Evolutionary conservation across 352 stramenopile genomes (phyloP), one percentile per base, ranked within the genome.

Genomic region (Globisporangium nunn): DNA sequence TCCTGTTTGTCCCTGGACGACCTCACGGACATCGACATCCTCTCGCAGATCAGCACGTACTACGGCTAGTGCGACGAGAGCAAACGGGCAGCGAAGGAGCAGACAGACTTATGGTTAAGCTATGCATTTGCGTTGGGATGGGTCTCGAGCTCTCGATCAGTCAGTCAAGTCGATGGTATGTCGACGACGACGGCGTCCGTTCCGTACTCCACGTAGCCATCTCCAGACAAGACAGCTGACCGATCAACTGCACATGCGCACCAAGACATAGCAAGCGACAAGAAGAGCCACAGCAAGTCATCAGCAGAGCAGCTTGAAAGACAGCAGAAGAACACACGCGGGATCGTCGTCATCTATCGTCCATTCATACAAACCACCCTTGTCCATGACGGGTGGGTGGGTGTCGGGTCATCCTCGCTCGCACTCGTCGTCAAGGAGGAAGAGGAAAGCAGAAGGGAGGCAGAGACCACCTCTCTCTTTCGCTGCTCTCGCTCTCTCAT

Each of bases 1-100:
- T 78, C 67, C 14, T 85, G 74, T 44, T 68, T 83, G n/a, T 71
- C 66, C 18, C 72, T 78, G 4, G 77, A 85, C n/a, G 77, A 87
- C 37, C 56, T 84, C 12, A 74, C 74, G 3, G 74, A 84, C 50
- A 73, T 80, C 37, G 74, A 82, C 28, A 50, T 63, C 0, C 62
- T 82, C 18, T 87, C 74, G 31, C 74, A 85, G 45, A 67, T 77
- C 47, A 80, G 62, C 33, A 54, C 56, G n/a, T 73, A 70, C 50
- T 72, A 68, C 15, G 51, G 49, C 6, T 74, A 39, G 40, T 30
- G 0, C 7, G 6, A 29, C 1, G 23, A 11, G 30, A 29, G 29
- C 8, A n/a, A 17, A 11, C 30, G 46, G 2, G 18, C 15, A 41
- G 2, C 17, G 45, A 31, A 39, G 23, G 29, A 50, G 45, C 18